Conservation (phyloP, 2,329 filamentous ascomycete genomes). For the Diaporthe sp. region DNA sequence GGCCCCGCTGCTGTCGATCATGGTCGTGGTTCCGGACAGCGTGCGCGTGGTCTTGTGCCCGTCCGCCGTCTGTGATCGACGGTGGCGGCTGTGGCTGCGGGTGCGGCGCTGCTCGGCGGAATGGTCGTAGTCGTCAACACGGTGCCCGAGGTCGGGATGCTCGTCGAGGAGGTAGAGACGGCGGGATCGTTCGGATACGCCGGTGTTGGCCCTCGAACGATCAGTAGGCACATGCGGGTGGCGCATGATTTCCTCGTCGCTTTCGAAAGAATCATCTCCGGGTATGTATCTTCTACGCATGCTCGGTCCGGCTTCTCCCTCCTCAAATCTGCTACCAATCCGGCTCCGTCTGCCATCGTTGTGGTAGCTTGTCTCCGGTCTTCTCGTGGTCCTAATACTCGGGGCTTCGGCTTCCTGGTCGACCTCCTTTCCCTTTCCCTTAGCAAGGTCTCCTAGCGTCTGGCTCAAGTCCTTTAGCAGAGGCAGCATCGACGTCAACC, state of each 20-base stretch:
- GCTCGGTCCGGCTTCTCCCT: background rate
- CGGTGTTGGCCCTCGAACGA: constrained; percentile 24
- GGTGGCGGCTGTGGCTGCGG: constrained; percentile 20
- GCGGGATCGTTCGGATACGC: constrained; percentile 12
- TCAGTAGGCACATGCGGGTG: background rate
- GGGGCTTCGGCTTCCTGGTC: constrained; percentile 1
- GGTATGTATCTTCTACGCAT: background rate
- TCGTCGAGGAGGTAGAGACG: constrained; percentile 32
- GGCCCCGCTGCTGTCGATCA: constrained; percentile 17
- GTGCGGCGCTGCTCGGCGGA: background rate
- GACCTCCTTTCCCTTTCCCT: constrained; percentile 4
- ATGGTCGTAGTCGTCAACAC: background rate
- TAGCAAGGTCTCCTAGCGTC: constrained; percentile 44
- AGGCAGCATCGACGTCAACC: constrained; percentile 58
- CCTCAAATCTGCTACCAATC: background rate
- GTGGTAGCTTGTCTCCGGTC: background rate
- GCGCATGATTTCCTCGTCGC: constrained; percentile 24
- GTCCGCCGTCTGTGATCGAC: constrained; percentile 1
- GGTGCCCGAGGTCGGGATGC: constrained; percentile 3
- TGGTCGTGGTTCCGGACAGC: constrained; percentile 17
- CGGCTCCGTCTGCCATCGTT: constrained; percentile 15
- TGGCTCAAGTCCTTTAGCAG: constrained; percentile 59
- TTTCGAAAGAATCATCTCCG: constrained; percentile 3
- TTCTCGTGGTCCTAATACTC: background rate
- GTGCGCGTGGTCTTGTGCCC: background rate